These are phyloP conservation scores for Solanum corneliomulleri DNA, from an alignment of 257 asterid species.

Conservation along the genomic window DNA sequence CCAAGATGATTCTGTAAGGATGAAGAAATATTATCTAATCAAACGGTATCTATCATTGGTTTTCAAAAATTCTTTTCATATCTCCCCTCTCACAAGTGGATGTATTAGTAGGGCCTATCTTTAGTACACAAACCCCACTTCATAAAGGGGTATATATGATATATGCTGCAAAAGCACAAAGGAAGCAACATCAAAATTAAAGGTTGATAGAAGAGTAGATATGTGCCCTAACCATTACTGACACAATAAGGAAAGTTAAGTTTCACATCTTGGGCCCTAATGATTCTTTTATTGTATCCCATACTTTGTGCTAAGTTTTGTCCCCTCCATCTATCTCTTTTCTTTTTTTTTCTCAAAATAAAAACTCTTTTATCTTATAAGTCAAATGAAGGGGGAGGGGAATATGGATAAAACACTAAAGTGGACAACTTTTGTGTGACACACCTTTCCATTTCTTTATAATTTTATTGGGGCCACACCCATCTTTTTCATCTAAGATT, in stretches of 20 bases:
- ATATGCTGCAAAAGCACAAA: neutral
- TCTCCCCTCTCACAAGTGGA: neutral
- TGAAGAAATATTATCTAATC: neutral
- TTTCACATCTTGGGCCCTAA: constrained; percentile 3
- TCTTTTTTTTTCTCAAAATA: neutral
- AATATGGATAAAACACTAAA: neutral
- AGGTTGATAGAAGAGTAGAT: neutral
- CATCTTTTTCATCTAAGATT: neutral
- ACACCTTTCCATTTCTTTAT: constrained; percentile 3
- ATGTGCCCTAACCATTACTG: constrained; percentile 4
- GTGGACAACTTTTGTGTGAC: constrained; percentile 2
- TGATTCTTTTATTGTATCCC: constrained; percentile 4
- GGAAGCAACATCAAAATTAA: neutral
- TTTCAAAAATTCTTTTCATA: neutral
- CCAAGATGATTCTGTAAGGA: rapidly evolving
- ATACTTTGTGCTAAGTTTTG: neutral
- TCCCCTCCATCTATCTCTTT: neutral
- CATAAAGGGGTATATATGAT: neutral
- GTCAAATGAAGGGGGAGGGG: neutral
- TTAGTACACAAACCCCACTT: neutral
- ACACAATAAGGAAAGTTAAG: neutral
- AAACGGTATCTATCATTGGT: neutral
- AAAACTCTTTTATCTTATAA: neutral
- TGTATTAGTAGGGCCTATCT: neutral
- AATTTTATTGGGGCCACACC: neutral